A percentile compares a stretch with the other conserved stretches of the same genome.
Conservation (phyloP, 2,329 filamentous ascomycete genomes). For the Fusarium decemcellulare region DNA sequence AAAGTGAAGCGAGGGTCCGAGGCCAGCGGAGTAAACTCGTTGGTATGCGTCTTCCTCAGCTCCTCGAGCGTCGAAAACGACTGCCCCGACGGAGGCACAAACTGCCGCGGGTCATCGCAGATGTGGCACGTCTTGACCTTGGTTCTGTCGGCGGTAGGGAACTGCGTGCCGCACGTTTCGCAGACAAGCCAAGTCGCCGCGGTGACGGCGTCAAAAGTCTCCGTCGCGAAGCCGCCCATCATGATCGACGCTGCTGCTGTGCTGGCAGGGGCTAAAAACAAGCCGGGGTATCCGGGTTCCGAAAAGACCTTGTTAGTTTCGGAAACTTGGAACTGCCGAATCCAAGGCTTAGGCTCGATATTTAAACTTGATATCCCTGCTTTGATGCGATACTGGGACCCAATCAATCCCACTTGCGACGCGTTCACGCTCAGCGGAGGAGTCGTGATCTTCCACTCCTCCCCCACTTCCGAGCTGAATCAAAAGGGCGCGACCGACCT, state of each 20-base stretch:
- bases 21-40: constrained; percentile 65
- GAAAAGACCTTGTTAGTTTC: not conserved
- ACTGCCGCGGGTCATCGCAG: constrained; percentile 82
- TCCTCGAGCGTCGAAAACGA: constrained; percentile 73
- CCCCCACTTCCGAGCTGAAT: constrained; percentile 1
- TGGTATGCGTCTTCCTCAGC: constrained; percentile 62
- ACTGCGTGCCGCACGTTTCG: constrained; percentile 80
- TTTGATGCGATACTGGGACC: not conserved
- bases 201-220: constrained; percentile 40
- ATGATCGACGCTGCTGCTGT: not conserved
- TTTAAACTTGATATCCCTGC: not conserved
- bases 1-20: constrained; percentile 61
- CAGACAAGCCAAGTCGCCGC: constrained; percentile 67
- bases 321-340: not conserved
- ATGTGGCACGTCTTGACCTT: constrained; percentile 73
- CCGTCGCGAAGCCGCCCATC: constrained; percentile 35
- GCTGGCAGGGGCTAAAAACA: constrained; percentile 5
- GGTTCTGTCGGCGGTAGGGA: constrained; percentile 56
- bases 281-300: constrained; percentile 16
- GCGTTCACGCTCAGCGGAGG: not conserved
- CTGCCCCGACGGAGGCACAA: constrained; percentile 70
- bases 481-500: not conserved
- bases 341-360: not conserved
- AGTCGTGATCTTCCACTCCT: constrained; percentile 4
- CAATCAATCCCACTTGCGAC: not conserved